Evolutionary conservation across 2,329 filamentous ascomycete genomes (phyloP).

Genomic region (Aspergillus tubingensis): DNA sequence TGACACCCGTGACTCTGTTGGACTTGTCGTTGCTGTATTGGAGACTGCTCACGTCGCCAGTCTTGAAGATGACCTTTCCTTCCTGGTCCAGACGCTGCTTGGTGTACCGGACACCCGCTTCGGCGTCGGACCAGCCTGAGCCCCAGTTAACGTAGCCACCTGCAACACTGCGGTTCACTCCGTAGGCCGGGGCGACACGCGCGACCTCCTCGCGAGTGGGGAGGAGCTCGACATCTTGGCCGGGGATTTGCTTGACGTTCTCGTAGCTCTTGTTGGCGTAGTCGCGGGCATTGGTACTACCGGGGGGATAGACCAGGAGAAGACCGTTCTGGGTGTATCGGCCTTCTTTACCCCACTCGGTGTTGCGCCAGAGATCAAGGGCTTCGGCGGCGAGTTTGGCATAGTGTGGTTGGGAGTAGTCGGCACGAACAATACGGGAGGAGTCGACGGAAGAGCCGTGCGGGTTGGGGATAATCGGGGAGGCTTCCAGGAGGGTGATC

Average conservation of each 20-base stretch:
- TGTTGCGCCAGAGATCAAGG: slow-evolving; percentile 65
- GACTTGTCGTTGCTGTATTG: slow-evolving; percentile 7
- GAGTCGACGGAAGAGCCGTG: slow-evolving; percentile 62
- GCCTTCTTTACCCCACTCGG: slow-evolving; percentile 46
- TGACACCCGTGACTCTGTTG: slow-evolving; percentile 49
- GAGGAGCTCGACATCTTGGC: slow-evolving; percentile 37
- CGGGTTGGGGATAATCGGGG: slow-evolving; percentile 57
- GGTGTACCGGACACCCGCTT: slow-evolving; percentile 42
- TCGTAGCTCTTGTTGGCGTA: slow-evolving; percentile 45
- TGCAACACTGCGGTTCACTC: slow-evolving; percentile 34
- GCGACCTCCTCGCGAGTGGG: slow-evolving; percentile 38
- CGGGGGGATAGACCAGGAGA: slow-evolving; percentile 41
- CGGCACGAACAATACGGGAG: slow-evolving; percentile 66
- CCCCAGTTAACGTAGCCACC: slow-evolving; percentile 51
- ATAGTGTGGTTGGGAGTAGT: slow-evolving; percentile 82
- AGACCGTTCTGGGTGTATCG: slow-evolving; percentile 49
- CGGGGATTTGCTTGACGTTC: slow-evolving; percentile 41
- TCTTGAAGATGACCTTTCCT: slow-evolving; percentile 38
- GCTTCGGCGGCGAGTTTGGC: slow-evolving; percentile 71
- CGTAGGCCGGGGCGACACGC: slow-evolving; percentile 38
- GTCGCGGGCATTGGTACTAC: slow-evolving; percentile 31
- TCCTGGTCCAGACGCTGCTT: slow-evolving; percentile 39
- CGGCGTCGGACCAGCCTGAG: slow-evolving; percentile 50
- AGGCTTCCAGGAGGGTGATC: slow-evolving; percentile 61
- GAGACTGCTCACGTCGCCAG: slow-evolving; percentile 40